Evolutionary conservation across 805 yeast species (phyloP).

Genomic region (Sugiyamaella qingdaonensis): DNA sequence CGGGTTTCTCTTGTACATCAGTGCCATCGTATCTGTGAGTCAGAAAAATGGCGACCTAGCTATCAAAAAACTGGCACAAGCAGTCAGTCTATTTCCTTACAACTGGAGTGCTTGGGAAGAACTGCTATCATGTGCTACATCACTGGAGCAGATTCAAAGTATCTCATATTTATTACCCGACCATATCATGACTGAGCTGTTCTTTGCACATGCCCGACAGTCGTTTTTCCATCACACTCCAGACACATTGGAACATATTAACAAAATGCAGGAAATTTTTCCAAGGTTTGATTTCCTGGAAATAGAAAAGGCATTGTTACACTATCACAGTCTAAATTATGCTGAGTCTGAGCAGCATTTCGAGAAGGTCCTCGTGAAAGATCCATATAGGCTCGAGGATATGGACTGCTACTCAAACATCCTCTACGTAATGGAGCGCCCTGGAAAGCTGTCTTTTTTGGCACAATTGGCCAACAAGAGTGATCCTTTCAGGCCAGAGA

Average conservation of each 20-base stretch:
- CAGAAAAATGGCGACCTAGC: conserved; percentile 62
- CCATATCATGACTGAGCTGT: conserved; percentile 46
- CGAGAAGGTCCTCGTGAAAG: conserved; percentile 65
- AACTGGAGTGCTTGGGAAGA: conserved; percentile 97
- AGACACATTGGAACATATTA: conserved; percentile 43
- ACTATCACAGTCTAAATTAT: conserved; percentile 83
- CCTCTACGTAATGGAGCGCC: conserved; percentile 87
- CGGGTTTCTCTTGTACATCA: conserved; percentile 66
- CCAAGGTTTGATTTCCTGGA: conserved; percentile 73
- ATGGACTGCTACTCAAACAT: conserved; percentile 93
- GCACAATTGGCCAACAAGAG: conserved; percentile 82
- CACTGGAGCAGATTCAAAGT: conserved; percentile 52
- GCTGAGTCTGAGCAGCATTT: conserved; percentile 72
- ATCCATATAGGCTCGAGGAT: conserved; percentile 86
- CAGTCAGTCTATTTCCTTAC: conserved; percentile 66
- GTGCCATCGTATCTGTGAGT: conserved; percentile 62
- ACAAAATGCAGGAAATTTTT: conserved; percentile 48
- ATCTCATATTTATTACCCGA: conserved; percentile 4
- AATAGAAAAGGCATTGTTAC: conserved; percentile 76
- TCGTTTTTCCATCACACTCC: conserved; percentile 71
- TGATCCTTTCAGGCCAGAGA: conserved; percentile 87
- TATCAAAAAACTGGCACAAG: conserved; percentile 52
- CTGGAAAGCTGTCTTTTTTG: conserved; percentile 73
- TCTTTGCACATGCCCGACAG: conserved; percentile 64
- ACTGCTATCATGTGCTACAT: conserved; percentile 54